Percentiles rank a stretch among this genome's conserved stretches.
Conservation (phyloP, 192 early-diverging fungal species). For the Coemansia sp. region DNA sequence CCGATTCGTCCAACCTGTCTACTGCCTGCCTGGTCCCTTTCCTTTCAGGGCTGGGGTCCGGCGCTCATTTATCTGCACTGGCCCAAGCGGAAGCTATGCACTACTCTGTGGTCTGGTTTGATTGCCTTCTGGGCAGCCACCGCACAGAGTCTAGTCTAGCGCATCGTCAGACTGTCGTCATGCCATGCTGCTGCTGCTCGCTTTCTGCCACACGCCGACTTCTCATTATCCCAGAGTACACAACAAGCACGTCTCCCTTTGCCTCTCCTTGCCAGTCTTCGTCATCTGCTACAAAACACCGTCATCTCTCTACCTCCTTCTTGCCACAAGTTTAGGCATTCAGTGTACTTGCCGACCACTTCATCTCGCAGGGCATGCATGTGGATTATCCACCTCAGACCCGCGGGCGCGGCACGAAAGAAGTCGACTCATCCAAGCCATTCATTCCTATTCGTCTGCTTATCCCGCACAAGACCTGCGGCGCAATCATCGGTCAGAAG, state of each 20-base stretch:
- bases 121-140: neutral
- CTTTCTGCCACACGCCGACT: constrained; percentile 1
- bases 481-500: constrained; percentile 53
- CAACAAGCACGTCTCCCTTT: constrained; percentile 3
- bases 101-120: neutral
- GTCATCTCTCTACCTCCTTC: neutral
- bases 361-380: constrained; percentile 54
- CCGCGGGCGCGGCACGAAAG: constrained; percentile 40
- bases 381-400: constrained; percentile 49
- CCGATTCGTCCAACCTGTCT: neutral
- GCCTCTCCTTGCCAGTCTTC: neutral
- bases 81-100: neutral
- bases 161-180: constrained; percentile 1
- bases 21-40: neutral
- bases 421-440: constrained; percentile 48
- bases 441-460: constrained; percentile 50
- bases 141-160: neutral
- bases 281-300: constrained; percentile 9
- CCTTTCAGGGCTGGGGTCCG: neutral
- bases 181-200: neutral
- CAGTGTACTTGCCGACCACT: constrained; percentile 52
- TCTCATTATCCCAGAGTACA: neutral
- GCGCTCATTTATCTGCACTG: neutral
- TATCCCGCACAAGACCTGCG: constrained; percentile 54
- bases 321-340: constrained; percentile 32